Conservation (phyloP, 2,329 filamentous ascomycete genomes). For the Nemania sp. region DNA sequence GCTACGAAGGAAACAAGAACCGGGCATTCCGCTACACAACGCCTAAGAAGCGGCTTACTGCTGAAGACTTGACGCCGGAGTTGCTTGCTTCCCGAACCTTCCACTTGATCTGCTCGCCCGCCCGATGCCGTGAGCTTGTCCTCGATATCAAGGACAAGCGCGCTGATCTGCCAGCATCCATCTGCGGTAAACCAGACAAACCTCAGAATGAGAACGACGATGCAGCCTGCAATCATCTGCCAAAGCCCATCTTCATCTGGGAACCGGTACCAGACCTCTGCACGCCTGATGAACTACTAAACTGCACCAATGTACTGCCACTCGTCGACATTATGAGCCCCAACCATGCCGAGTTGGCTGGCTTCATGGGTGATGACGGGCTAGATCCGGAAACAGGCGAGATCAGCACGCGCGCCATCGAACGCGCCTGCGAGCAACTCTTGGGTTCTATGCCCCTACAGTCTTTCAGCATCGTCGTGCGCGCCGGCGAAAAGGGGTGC, state of each 20-base stretch:
- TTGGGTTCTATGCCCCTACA: conserved; percentile 66
- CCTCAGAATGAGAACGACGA: conserved; percentile 1
- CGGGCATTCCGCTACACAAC: conserved; percentile 85
- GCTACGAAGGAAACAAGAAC: conserved; percentile 73
- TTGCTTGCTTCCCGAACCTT: conserved; percentile 76
- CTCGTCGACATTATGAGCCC: conserved; percentile 70
- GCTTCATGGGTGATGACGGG: conserved; percentile 72
- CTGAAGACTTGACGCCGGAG: conserved; percentile 65
- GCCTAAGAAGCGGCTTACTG: conserved; percentile 79
- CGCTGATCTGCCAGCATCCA: conserved; percentile 42
- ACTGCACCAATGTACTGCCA: conserved; percentile 65
- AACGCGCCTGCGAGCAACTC: conserved; percentile 64
- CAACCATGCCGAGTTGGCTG: conserved; percentile 86
- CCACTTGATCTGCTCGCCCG: conserved; percentile 83
- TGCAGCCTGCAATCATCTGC: conserved; percentile 29
- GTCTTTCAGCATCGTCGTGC: conserved; percentile 68
- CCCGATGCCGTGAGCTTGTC: conserved; percentile 76
- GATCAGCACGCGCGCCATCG: conserved; percentile 56
- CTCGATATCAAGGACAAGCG: conserved; percentile 66
- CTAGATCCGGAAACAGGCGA: conserved; percentile 58
- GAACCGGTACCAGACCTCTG: conserved; percentile 93
- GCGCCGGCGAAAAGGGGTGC: conserved; percentile 73
- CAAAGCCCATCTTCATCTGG: conserved; percentile 81
- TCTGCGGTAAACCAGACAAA: background rate
- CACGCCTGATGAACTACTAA: conserved; percentile 67